Evolutionary conservation across 805 yeast species (phyloP), one percentile per base, ranked within the genome.

Genomic region (Grigorovia yakushimaensis): DNA sequence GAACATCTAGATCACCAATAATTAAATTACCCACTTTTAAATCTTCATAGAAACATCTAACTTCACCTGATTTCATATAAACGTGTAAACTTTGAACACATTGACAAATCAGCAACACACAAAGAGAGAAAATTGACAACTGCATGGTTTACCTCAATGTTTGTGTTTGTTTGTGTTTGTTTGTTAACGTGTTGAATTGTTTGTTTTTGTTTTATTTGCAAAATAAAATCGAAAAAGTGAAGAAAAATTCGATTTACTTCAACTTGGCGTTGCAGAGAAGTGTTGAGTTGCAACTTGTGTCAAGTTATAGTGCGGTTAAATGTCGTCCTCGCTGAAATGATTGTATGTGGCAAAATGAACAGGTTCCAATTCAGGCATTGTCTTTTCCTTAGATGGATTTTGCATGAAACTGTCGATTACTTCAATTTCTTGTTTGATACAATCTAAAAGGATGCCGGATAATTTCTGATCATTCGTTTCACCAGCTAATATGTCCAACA

Each of bases 21-120:
- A 89, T 83, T 49, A 91, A 74, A n/a, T 94, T 79, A 55, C 81
- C 84, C 53, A 74, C 72, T 17, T 86, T 80, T 50, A 91, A 71
- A 51, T 84, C 94, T 61, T 89, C 93, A 58, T 69, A 83, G 64
- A 91, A 91, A 67, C 98, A 93, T 55, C 79, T 79, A 41, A 79
- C 74, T 54, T 84, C 84, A 30, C 82, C 88, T 1, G 89, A 82
- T 11, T 78, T 78, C 46, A 87, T 70, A 64, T 88, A 89, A 64
- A 88, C 81, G 65, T 93, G 95, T 49, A 89, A 43, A 8, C 52
- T 51, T 10, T 42, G 44, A 5, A 48, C 46, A 11, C 19, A 18
- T 10, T 8, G 9, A 20, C 22, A 27, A 11, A 19, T 11, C 38
- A 47, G n/a, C 21, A 44, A 37, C 19, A 41, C 15, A 20, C 50